phyloP scores from a whole-genome alignment of 495 filamentous ascomycete species.

The Barbatosphaeria neglecta region DNA sequence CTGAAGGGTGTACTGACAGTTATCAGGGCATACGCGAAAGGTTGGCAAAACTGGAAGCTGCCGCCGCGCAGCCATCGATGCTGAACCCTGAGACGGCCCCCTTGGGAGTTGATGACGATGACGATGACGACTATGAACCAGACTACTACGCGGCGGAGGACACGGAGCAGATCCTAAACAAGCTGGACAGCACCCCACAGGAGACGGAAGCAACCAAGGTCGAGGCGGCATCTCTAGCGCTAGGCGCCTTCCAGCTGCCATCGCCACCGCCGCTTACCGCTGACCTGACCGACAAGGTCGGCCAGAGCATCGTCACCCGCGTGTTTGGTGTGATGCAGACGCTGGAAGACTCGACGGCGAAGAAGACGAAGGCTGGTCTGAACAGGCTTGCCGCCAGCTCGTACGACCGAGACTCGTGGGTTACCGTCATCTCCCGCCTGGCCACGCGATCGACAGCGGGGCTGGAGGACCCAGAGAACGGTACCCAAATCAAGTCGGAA shows the following conservation, averaged over 20 bases:
- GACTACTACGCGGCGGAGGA: conserved; percentile 65
- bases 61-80: conserved; percentile 21
- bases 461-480: conserved; percentile 51
- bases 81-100: conserved; percentile 36
- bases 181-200: conserved; percentile 52
- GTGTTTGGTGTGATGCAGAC: conserved; percentile 66
- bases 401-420: conserved; percentile 83
- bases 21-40: conserved; percentile 25
- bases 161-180: conserved; percentile 59
- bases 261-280: conserved; percentile 61
- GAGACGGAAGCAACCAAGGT: conserved; percentile 26
- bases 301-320: conserved; percentile 56
- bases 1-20: conserved; percentile 24
- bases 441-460: conserved; percentile 69
- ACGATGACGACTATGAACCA: conserved; percentile 84
- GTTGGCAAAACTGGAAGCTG: conserved; percentile 19
- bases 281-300: conserved; percentile 53
- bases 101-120: conserved; percentile 50
- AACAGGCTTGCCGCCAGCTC: conserved; percentile 74
- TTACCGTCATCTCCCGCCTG: conserved; percentile 72
- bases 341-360: conserved; percentile 42
- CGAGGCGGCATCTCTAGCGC: conserved; percentile 36
- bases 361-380: conserved; percentile 56
- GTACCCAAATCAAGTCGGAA: conserved; percentile 37
- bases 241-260: conserved; percentile 61